These are phyloP conservation scores for Myxozyma vanderwaltii DNA, from an alignment of 805 yeast genomes.

Conservation along the genomic window DNA sequence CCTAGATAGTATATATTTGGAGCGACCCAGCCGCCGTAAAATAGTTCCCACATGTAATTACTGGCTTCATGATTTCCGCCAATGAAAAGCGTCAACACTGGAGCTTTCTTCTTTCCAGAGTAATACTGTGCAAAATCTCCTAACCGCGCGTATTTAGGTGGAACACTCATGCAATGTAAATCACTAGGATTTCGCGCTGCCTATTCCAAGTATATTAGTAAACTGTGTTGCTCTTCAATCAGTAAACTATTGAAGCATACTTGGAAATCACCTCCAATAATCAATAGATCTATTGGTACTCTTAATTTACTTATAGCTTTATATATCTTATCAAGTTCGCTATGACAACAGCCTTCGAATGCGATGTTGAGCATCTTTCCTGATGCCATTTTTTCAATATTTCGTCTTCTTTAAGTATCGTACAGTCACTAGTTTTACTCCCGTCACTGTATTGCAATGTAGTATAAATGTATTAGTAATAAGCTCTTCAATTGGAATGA, in stretches of 20 bases:
- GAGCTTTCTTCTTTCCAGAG: conserved; percentile 60
- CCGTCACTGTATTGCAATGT: too few species aligned
- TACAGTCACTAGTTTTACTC: too few species aligned
- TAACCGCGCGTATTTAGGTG: conserved; percentile 67
- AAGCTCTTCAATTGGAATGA: too few species aligned
- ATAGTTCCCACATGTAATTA: conserved; percentile 68
- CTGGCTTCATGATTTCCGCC: conserved; percentile 98
- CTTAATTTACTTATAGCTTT: conserved; percentile 36
- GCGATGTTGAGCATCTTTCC: conserved; percentile 51
- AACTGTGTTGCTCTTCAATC: too few species aligned
- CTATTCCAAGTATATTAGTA: too few species aligned
- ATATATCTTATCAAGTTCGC: conserved; percentile 67
- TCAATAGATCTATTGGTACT: conserved; percentile 55
- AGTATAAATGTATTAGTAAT: too few species aligned
- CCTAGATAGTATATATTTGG: conserved; percentile 86
- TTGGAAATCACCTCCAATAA: conserved; percentile 84
- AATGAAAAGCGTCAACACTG: conserved; percentile 74
- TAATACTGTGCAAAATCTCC: conserved; percentile 85
- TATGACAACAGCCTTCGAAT: conserved; percentile 90
- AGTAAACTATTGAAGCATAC: too few species aligned
- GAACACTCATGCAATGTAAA: conserved; percentile 71
- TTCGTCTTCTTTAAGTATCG: too few species aligned
- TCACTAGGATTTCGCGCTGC: conserved; percentile 68
- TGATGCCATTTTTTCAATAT: not conserved
- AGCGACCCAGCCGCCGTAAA: conserved; percentile 91